Conservation (phyloP, 176 grass and related monocot species). For the Guadua angustifolia region DNA sequence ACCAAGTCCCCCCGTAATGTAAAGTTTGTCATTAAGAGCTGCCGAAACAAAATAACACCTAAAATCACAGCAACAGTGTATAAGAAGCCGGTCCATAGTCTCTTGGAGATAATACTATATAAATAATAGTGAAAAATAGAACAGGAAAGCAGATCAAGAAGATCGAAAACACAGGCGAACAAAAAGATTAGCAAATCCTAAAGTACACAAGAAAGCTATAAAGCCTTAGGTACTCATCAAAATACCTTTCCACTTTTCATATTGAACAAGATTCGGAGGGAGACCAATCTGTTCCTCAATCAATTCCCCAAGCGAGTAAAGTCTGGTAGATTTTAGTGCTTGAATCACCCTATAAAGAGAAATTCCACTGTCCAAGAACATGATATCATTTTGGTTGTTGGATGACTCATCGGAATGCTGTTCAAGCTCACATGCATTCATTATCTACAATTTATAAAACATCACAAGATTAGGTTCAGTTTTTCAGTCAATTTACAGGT, state of each 20-base stretch:
- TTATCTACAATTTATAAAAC: conserved; percentile 53
- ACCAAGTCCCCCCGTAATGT: conserved; percentile 55
- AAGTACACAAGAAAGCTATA: conserved; percentile 7
- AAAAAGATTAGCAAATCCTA: conserved; percentile 38
- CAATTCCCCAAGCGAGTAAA: conserved; percentile 52
- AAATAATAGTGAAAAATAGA: too few species aligned
- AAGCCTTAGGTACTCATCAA: not conserved
- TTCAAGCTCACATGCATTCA: conserved; percentile 68
- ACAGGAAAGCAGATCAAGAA: too few species aligned
- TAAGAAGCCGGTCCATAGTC: too few species aligned
- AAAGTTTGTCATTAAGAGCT: conserved; percentile 62
- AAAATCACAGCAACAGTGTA: too few species aligned
- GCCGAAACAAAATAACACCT: conserved; percentile 64
- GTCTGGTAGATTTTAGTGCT: conserved; percentile 54
- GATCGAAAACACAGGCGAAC: conserved; percentile 14
- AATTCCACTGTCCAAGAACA: conserved; percentile 70
- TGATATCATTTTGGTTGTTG: conserved; percentile 65
- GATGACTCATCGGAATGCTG: conserved; percentile 55
- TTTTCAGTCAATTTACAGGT: conserved; percentile 9
- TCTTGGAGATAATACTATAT: too few species aligned
- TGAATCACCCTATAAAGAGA: conserved; percentile 63
- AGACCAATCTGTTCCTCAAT: conserved; percentile 56
- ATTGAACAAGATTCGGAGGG: conserved; percentile 56
- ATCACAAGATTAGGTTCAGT: conserved; percentile 12
- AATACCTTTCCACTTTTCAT: conserved; percentile 76